Evolutionary conservation across 139 green algal species (phyloP), one percentile per base, ranked within the genome.

Genomic region (Monoraphidium neglectum): DNA sequence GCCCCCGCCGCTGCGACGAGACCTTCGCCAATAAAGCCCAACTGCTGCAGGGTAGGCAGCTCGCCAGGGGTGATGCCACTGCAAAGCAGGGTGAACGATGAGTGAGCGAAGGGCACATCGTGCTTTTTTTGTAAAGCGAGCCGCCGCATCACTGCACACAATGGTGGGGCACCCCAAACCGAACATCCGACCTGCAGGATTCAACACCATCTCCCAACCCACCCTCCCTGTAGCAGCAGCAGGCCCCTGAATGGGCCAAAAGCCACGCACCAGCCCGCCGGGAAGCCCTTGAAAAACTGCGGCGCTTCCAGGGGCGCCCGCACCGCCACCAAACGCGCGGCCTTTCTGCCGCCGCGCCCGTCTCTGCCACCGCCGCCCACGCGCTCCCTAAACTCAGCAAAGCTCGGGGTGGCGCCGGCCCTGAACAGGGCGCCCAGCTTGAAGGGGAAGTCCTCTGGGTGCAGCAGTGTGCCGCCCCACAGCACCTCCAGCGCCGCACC

Each of bases 361-460:
- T n/a, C n/a, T n/a, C n/a, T n/a, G n/a, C n/a, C n/a, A 24, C 36
- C 33, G 51, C 16, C 60, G 60, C 26, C 60, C 10, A 43, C 30
- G 33, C 13, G 15, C 33, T 70, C 30, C 13, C 56, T 6, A 5
- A n/a, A 46, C 62, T 87, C 74, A 65, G 32, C 51, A 38, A 74
- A 74, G 66, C 51, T 36, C 18, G 35, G 67, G 0, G 89, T n/a
- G n/a, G n/a, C n/a, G n/a, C n/a, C n/a, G n/a, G n/a, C n/a, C n/a
- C n/a, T n/a, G n/a, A n/a, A 89, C 81, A 94, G 79, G 57, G 78
- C 46, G 2, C 60, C 15, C 54, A 94, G 81, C 72, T 79, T 66
- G 75, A 94, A 94, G 23, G 91, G 92, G 69, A 95, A 82, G 71
- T 96, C 91, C 3, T 93, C 84, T 51, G 82, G 47, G 43, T 91